A percentile compares a stretch with the other conserved stretches of the same genome.
Evolutionary conservation across 2,329 filamentous ascomycete species (phyloP).

Genomic region (Ophiostoma fasciatum): DNA sequence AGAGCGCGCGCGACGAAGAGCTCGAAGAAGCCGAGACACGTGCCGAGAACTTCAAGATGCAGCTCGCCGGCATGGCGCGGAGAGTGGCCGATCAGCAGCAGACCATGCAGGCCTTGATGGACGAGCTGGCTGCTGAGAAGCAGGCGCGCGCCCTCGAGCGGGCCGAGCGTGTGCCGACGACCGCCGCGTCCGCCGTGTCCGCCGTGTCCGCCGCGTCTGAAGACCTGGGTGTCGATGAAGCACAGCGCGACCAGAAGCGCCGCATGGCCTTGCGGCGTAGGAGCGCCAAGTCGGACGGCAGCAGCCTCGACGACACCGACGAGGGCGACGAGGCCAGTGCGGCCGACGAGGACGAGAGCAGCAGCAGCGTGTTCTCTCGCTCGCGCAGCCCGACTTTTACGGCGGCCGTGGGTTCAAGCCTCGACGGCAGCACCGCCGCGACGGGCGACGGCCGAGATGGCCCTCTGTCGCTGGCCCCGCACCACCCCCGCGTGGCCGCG

Average conservation of each 20-base stretch:
- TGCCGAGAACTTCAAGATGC: constrained; percentile 37
- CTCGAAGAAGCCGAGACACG: constrained; percentile 39
- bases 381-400: constrained; percentile 41
- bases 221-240: constrained; percentile 35
- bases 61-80: constrained; percentile 44
- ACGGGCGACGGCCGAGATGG: too few relatives aligned
- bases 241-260: constrained; percentile 27
- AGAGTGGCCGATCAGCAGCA: constrained; percentile 38
- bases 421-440: constrained; percentile 10
- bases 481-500: constrained; percentile 10
- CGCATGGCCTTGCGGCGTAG: constrained; percentile 16
- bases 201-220: constrained; percentile 31
- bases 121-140: constrained; percentile 35
- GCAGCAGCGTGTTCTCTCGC: constrained; percentile 45
- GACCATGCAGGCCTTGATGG: constrained; percentile 27
- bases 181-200: too few relatives aligned
- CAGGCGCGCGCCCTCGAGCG: constrained; percentile 26
- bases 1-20: constrained; percentile 38
- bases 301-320: constrained; percentile 30
- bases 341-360: constrained; percentile 27
- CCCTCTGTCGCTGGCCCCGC: constrained; percentile 2
- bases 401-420: constrained; percentile 14
- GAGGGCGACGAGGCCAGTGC: constrained; percentile 32
- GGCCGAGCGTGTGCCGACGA: too few relatives aligned
- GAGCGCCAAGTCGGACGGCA: constrained; percentile 28